phyloP scores from a whole-genome alignment of 192 early-diverging fungal species.

The Entophlyctis luteolus region DNA sequence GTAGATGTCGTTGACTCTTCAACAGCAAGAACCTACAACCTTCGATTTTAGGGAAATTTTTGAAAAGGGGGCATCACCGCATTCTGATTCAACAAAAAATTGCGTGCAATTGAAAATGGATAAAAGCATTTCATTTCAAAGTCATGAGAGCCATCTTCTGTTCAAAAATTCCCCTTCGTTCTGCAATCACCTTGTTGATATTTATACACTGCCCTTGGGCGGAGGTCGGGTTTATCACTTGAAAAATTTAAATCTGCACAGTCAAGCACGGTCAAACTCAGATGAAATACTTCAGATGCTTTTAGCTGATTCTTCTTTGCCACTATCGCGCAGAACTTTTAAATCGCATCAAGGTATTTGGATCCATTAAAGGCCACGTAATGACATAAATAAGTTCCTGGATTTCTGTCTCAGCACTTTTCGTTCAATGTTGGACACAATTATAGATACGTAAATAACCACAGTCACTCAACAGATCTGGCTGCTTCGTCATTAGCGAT shows the following conservation, averaged over 20 bases:
- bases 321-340: conserved; percentile 4
- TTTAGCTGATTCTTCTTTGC: not conserved
- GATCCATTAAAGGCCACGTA: not conserved
- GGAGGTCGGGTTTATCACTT: conserved; percentile 3
- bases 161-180: not conserved
- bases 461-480: not conserved
- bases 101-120: not conserved
- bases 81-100: not conserved
- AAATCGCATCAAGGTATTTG: conserved; percentile 1
- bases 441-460: conserved; percentile 9
- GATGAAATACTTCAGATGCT: conserved; percentile 6
- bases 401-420: conserved; percentile 23
- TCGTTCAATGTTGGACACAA: conserved; percentile 21
- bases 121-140: not conserved
- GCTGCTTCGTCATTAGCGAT: not conserved
- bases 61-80: not conserved
- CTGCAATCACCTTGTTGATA: not conserved
- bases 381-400: not conserved
- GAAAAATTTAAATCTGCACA: too few species aligned
- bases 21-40: too few species aligned
- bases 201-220: not conserved
- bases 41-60: too few species aligned
- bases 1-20: too few species aligned
- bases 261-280: not conserved
- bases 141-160: not conserved